Conservation (phyloP, 371 early-diverging fungal genomes). For the Lichtheimia hyalospora region DNA sequence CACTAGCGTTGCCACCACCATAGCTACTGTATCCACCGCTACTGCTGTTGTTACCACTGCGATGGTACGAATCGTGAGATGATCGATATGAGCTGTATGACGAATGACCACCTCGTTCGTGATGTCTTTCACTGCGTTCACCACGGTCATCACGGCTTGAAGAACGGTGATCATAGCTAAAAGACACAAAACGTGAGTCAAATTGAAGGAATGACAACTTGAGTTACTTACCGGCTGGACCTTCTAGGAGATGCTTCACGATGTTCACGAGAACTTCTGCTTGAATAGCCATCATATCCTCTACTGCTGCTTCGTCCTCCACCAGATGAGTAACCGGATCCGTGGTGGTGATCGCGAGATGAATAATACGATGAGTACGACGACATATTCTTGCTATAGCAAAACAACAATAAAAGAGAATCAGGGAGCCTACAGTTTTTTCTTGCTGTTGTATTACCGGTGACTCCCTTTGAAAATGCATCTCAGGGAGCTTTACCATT, state of each 20-base stretch:
- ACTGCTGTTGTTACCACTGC: slow-evolving; percentile 12
- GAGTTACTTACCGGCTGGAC: slow-evolving; percentile 35
- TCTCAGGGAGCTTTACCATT: neutral
- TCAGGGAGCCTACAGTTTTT: neutral
- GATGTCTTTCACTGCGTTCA: too few relatives aligned
- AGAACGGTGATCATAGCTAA: slow-evolving; percentile 40
- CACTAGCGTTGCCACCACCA: slow-evolving; percentile 23
- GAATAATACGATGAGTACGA: slow-evolving; percentile 20
- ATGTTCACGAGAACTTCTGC: slow-evolving; percentile 23
- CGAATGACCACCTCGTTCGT: slow-evolving; percentile 24
- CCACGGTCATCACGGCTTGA: slow-evolving; percentile 41
- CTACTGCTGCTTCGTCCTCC: slow-evolving; percentile 17
- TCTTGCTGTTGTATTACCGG: neutral
- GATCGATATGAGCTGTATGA: slow-evolving; percentile 36
- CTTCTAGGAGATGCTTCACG: slow-evolving; percentile 40
- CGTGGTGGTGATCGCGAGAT: slow-evolving; percentile 10
- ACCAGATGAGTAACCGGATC: slow-evolving; percentile 15
- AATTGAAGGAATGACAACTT: neutral
- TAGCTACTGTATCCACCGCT: slow-evolving; percentile 12
- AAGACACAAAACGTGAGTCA: neutral
- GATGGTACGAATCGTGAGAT: slow-evolving; percentile 19
- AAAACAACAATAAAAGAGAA: neutral
- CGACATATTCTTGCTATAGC: slow-evolving; percentile 8
- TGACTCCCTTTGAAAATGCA: neutral
- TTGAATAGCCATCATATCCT: slow-evolving; percentile 13